These are phyloP conservation scores for Calocera viscosa DNA, from an alignment of 768 basidiomycete species.

Conservation along the genomic window DNA sequence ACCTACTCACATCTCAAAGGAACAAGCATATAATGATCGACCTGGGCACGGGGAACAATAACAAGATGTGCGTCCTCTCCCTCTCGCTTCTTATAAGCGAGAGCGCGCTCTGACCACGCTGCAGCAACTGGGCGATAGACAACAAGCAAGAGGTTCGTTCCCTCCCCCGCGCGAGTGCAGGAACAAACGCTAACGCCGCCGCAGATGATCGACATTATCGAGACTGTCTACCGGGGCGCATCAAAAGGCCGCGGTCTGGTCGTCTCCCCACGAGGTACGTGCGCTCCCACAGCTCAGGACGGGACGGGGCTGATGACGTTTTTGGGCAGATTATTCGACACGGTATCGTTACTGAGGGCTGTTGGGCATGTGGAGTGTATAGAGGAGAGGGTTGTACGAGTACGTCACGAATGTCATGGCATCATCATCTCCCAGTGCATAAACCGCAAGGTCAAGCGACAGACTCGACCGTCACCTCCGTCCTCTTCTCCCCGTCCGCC, in stretches of 20 bases:
- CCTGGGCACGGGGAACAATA: slow-evolving; percentile 98
- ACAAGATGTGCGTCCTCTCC: slow-evolving; percentile 70
- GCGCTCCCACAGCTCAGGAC: not conserved
- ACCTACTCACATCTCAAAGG: slow-evolving; percentile 31
- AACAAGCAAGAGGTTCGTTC: slow-evolving; percentile 84
- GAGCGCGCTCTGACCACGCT: not conserved
- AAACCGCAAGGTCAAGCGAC: no score
- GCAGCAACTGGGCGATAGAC: slow-evolving; percentile 96
- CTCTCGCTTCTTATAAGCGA: not conserved
- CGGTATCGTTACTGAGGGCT: not conserved
- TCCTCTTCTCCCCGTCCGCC: no score
- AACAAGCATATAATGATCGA: slow-evolving; percentile 99
- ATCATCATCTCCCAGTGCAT: no score
- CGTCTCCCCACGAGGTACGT: slow-evolving; percentile 83
- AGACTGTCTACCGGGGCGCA: slow-evolving; percentile 95
- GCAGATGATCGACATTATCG: slow-evolving; percentile 92
- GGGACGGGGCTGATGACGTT: not conserved
- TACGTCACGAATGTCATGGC: no score
- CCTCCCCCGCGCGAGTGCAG: not conserved
- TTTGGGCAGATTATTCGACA: slow-evolving; percentile 3
- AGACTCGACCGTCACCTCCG: no score
- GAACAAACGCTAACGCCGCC: not conserved
- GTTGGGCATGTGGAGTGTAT: not conserved
- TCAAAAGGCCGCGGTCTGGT: slow-evolving; percentile 97
- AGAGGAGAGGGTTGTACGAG: no score